A percentile compares a stretch with the other conserved stretches of the same genome.
phyloP scores from a whole-genome alignment of 2,329 filamentous ascomycete species.

The Xylaria arbuscula region DNA sequence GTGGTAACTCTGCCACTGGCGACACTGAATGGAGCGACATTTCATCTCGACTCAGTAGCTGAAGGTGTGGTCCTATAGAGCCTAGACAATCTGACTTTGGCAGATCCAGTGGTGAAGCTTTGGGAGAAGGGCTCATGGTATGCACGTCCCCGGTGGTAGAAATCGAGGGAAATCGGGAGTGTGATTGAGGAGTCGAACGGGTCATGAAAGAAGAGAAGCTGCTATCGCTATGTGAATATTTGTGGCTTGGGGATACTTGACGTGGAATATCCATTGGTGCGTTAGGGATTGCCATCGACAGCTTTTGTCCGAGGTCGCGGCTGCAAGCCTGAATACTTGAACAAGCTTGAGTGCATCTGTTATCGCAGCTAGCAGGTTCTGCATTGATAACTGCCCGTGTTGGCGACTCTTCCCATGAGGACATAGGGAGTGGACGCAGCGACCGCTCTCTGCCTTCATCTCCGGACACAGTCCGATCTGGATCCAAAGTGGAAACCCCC shows the following conservation, averaged over 20 bases:
- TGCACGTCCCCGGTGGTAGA: conserved; percentile 61
- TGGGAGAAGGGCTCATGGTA: conserved; percentile 50
- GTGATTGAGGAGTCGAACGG: conserved; percentile 58
- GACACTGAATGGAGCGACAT: conserved; percentile 1
- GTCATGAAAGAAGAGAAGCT: conserved; percentile 63
- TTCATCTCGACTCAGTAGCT: conserved; percentile 34
- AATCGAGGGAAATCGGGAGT: conserved; percentile 65
- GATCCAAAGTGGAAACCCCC: conserved; percentile 33
- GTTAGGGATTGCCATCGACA: not conserved
- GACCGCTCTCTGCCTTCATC: conserved; percentile 42
- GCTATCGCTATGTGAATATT: conserved; percentile 63
- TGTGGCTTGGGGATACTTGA: conserved; percentile 55
- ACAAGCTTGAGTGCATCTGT: conserved; percentile 62
- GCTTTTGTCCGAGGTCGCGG: conserved; percentile 49
- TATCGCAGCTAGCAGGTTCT: conserved; percentile 49
- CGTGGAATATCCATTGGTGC: conserved; percentile 46
- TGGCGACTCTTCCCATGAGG: conserved; percentile 41
- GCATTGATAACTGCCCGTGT: conserved; percentile 48
- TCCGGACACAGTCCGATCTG: conserved; percentile 42
- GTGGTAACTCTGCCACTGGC: conserved; percentile 19
- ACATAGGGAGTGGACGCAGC: conserved; percentile 48
- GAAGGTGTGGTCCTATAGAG: not conserved
- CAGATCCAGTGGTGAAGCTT: conserved; percentile 54
- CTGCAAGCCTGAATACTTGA: conserved; percentile 58
- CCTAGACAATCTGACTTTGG: conserved; percentile 30